phyloP scores from a whole-genome alignment of 768 basidiomycete species.

The Auricularia sp. region DNA sequence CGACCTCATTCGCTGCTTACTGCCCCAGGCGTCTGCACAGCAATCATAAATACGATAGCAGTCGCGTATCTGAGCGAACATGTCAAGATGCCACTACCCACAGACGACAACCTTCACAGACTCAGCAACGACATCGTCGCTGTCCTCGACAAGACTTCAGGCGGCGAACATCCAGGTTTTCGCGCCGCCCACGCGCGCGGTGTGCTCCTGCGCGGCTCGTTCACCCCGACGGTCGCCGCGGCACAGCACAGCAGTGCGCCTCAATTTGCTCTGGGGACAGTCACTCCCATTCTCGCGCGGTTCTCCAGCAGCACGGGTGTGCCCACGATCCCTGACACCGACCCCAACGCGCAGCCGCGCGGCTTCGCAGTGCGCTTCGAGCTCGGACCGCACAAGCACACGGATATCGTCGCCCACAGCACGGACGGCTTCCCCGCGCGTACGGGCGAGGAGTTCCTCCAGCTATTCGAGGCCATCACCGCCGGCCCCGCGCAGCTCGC shows the following conservation, averaged over 20 bases:
- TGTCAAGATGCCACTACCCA: no score
- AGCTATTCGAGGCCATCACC: constrained; percentile 8
- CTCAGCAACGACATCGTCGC: not conserved
- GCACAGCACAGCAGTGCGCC: constrained; percentile 5
- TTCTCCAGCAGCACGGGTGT: constrained; percentile 13
- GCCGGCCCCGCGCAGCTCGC: not conserved
- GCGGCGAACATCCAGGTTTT: not conserved
- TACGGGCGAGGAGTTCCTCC: constrained; percentile 10
- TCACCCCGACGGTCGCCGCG: constrained; percentile 9
- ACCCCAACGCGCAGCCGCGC: constrained; percentile 12
- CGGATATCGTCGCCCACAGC: constrained; percentile 14
- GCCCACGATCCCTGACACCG: constrained; percentile 12
- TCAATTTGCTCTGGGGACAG: constrained; percentile 6
- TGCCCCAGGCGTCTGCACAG: no score
- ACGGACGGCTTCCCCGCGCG: constrained; percentile 11
- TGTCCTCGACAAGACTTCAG: not conserved
- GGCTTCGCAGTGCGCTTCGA: constrained; percentile 12
- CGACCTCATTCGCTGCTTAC: no score
- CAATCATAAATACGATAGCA: no score
- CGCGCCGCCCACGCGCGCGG: constrained; percentile 10
- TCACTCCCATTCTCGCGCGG: constrained; percentile 3
- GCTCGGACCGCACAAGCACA: constrained; percentile 8
- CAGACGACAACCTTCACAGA: no score
- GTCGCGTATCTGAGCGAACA: no score
- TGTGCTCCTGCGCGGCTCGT: constrained; percentile 6